Evolutionary conservation across 805 yeast genomes (phyloP).

Genomic region (Myxozyma melibiosi): DNA sequence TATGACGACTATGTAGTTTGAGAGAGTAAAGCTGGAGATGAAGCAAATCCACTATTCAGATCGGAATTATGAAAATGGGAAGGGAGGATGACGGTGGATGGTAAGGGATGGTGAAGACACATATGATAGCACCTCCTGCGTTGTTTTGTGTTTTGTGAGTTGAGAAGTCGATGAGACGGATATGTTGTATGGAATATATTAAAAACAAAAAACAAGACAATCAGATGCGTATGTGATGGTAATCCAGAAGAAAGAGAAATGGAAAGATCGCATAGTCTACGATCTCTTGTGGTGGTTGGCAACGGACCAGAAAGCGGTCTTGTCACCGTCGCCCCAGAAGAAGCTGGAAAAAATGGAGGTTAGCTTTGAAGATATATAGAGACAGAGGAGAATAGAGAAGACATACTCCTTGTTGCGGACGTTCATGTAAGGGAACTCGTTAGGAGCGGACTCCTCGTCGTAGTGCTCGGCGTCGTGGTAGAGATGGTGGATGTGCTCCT

Average conservation of each 20-base stretch:
- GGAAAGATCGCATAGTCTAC: not conserved
- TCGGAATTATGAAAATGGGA: no score
- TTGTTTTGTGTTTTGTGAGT: no score
- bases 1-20: no score
- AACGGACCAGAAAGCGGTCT: slow-evolving; percentile 95
- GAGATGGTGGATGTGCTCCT: slow-evolving; percentile 85
- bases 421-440: slow-evolving; percentile 88
- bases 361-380: not conserved
- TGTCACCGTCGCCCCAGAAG: slow-evolving; percentile 99
- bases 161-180: no score
- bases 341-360: slow-evolving; percentile 43
- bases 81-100: no score
- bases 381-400: not conserved
- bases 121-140: no score
- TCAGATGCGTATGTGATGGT: no score
- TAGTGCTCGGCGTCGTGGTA: slow-evolving; percentile 53
- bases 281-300: slow-evolving; percentile 76
- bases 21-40: no score
- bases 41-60: no score
- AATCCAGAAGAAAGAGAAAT: not conserved
- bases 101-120: no score
- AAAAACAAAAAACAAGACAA: no score
- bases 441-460: slow-evolving; percentile 91
- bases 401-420: slow-evolving; percentile 67
- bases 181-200: no score